A percentile compares a stretch with the other conserved stretches of the same genome.
Evolutionary conservation across 805 yeast species (phyloP).

Genomic region (Ogataea naganishii): DNA sequence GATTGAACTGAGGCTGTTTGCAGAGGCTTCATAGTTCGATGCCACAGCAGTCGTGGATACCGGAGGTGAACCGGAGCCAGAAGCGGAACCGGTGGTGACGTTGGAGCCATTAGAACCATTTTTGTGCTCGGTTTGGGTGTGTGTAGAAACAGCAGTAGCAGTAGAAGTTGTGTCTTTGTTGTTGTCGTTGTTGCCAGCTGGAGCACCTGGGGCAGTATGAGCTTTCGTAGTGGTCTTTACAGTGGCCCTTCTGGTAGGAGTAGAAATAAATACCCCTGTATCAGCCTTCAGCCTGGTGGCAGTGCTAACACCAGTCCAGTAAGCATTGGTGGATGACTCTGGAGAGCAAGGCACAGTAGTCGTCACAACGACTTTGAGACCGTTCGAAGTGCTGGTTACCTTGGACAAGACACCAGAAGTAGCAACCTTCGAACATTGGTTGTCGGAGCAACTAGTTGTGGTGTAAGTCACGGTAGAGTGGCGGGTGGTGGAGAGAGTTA

Average conservation of each 20-base stretch:
- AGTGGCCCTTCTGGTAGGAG: too few relatives aligned
- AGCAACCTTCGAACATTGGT: constrained; percentile 48
- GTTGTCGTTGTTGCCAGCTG: neutral
- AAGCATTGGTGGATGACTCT: too few relatives aligned
- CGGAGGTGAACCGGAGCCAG: neutral
- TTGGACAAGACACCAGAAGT: constrained; percentile 35
- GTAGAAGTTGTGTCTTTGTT: neutral
- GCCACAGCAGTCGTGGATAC: neutral
- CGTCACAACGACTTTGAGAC: neutral
- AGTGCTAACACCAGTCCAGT: too few relatives aligned
- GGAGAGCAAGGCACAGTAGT: neutral
- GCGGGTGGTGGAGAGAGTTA: neutral
- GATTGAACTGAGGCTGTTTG: too few relatives aligned
- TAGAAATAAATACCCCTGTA: neutral
- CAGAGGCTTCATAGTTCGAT: neutral
- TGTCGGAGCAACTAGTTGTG: constrained; percentile 24
- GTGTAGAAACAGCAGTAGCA: neutral
- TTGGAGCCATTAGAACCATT: constrained; percentile 1
- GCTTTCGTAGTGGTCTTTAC: neutral
- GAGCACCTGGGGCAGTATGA: neutral
- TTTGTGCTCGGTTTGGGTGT: neutral
- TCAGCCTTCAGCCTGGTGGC: neutral
- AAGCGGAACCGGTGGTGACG: neutral
- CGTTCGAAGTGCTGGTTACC: neutral
- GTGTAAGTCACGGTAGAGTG: constrained; percentile 9